A percentile compares a stretch with the other conserved stretches of the same genome.
These are phyloP conservation scores for Paramyrothecium sp. DNA, from an alignment of 2,329 filamentous ascomycete genomes.

Conservation along the genomic window DNA sequence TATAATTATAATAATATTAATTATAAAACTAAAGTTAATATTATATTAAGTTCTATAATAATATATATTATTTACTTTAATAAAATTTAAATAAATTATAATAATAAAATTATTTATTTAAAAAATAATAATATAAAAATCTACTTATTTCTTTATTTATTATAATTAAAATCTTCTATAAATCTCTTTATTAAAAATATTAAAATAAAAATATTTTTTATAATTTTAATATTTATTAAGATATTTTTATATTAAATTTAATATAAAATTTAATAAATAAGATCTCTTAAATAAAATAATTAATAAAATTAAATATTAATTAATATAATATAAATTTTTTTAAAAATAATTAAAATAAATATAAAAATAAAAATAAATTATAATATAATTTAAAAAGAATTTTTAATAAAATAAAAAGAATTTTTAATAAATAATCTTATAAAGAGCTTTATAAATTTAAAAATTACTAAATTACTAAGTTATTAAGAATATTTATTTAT, in stretches of 20 bases:
- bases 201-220: neutral
- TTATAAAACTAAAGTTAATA: too few relatives aligned
- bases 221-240: too few relatives aligned
- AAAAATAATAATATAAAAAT: neutral
- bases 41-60: too few relatives aligned
- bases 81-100: neutral
- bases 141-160: neutral
- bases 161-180: neutral
- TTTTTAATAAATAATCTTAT: neutral
- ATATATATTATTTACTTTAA: too few relatives aligned
- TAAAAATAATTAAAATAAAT: conserved; percentile 1
- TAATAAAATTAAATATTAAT: neutral
- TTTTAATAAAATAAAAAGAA: neutral
- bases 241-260: neutral
- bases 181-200: neutral
- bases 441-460: neutral
- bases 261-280: neutral
- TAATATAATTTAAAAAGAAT: neutral
- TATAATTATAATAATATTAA: too few relatives aligned
- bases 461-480: neutral
- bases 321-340: neutral
- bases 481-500: neutral
- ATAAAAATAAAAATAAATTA: neutral
- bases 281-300: neutral
- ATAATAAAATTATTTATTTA: neutral